A percentile compares a stretch with the other conserved stretches of the same genome.
phyloP scores from a whole-genome alignment of 768 basidiomycete species.

The Pulveroboletus frians region DNA sequence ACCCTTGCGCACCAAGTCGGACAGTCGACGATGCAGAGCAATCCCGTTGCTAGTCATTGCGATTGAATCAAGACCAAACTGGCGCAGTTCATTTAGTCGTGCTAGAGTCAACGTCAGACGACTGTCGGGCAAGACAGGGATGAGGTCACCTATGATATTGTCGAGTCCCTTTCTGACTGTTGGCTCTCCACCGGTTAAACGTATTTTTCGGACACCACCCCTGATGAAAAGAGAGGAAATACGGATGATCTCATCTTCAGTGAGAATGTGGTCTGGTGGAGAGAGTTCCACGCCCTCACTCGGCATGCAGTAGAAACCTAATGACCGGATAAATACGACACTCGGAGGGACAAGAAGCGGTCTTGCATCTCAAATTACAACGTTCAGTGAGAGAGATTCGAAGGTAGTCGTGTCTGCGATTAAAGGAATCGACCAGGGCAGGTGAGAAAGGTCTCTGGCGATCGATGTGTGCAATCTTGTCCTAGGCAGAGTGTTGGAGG shows the following conservation, averaged over 20 bases:
- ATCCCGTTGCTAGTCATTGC: conserved; percentile 87
- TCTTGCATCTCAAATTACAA: conserved; percentile 80
- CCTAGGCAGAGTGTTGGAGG: conserved; percentile 30
- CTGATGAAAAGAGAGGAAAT: conserved; percentile 73
- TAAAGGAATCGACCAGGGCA: conserved; percentile 60
- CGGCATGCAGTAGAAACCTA: conserved; percentile 93
- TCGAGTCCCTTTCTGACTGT: conserved; percentile 72
- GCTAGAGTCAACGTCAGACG: conserved; percentile 34
- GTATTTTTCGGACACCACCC: conserved; percentile 81
- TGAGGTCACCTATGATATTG: conserved; percentile 59
- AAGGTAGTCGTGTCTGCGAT: conserved; percentile 76
- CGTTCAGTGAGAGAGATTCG: conserved; percentile 82
- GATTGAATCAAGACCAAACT: conserved; percentile 62
- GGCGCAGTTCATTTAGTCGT: conserved; percentile 55
- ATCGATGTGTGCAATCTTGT: conserved; percentile 54
- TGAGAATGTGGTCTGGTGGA: conserved; percentile 61
- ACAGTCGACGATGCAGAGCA: conserved; percentile 67
- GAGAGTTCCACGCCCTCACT: conserved; percentile 72
- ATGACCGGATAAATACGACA: neutral
- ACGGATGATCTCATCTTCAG: conserved; percentile 70
- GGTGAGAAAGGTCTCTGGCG: conserved; percentile 42
- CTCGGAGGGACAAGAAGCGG: neutral
- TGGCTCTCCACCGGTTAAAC: conserved; percentile 86
- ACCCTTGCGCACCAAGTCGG: conserved; percentile 60
- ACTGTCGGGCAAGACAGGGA: neutral